phyloP scores from a whole-genome alignment of 2,329 filamentous ascomycete species.

The Gliomastix tumulicola region DNA sequence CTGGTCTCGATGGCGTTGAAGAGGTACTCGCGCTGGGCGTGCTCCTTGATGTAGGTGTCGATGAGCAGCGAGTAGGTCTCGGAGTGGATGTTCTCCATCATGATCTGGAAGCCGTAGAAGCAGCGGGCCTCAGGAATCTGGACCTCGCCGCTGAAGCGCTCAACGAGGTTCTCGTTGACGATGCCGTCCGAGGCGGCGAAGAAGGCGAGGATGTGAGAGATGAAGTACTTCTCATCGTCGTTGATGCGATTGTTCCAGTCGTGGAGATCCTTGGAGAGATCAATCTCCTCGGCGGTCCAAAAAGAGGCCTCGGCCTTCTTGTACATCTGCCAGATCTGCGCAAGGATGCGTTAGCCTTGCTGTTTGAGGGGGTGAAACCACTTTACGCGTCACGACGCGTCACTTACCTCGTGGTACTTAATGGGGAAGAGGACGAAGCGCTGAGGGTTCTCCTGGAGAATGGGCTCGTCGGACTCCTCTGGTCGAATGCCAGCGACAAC shows the following conservation, averaged over 20 bases:
- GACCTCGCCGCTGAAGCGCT: constrained; percentile 95
- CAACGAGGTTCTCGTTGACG: constrained; percentile 98
- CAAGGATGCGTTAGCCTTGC: constrained; percentile 26
- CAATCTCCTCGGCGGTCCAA: constrained; percentile 99
- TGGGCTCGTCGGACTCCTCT: constrained; percentile 76
- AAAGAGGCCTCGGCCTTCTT: constrained; percentile 99
- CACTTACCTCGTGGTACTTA: constrained; percentile 95
- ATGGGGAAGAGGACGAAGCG: constrained; percentile 98
- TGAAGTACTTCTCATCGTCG: constrained; percentile 95
- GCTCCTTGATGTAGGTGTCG: constrained; percentile 98
- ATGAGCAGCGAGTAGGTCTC: constrained; percentile 99
- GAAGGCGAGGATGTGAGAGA: constrained; percentile 97
- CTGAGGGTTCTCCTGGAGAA: constrained; percentile 91
- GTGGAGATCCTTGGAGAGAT: constrained; percentile 96
- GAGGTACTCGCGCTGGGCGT: constrained; percentile 84
- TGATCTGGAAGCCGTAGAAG: constrained; percentile 99
- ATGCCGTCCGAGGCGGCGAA: constrained; percentile 98
- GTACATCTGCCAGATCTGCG: constrained; percentile 99
- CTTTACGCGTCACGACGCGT: constrained; percentile 62
- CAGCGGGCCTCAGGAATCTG: constrained; percentile 97
- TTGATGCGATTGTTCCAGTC: constrained; percentile 99
- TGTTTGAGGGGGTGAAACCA: constrained; percentile 27
- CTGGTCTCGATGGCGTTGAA: constrained; percentile 99
- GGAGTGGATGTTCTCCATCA: constrained; percentile 99
- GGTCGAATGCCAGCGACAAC: constrained; percentile 48